Evolutionary conservation across 495 filamentous ascomycete species (phyloP), one percentile per base, ranked within the genome.

Genomic region (Chlorociboria aeruginascens): DNA sequence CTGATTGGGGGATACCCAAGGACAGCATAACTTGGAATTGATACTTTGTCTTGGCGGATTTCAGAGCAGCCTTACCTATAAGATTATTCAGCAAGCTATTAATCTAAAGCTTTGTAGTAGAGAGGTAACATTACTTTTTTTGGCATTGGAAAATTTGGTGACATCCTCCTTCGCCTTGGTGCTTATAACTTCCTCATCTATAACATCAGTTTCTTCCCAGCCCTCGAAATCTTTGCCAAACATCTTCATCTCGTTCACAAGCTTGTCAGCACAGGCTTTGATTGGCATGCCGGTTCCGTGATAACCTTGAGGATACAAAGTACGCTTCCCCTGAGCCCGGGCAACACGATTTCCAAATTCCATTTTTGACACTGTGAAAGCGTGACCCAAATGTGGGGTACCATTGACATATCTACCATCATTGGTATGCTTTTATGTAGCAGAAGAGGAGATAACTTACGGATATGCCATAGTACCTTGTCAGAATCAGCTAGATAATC

Each of bases 251-350:
- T 98, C 93, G 45, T 90, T 82, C 40, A 73, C 71, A 32, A 98
- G 79, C 68, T 96, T 97, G 67, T 98, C 92, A 25, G 92, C 90
- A 60, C 85, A 94, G 4, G 92, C 89, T 64, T 95, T 96, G 69
- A 98, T 97, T 4, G 92, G 89, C 79, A 98, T 90, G 61, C 92
- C 92, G 0, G 93, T 96, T 67, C 87, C 93, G 69, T 98, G 92
- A 67, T 85, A 97, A 11, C 92, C 93, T 41, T 86, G 78, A 45
- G 92, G 92, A 65, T 90, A 96, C 38, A 97, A 71, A 49, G 78
- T 72, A 39, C 83, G 72, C 69, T 86, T 86, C 52, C 92, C 92
- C 64, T 92, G 77, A 89, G 96, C 93, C 33, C 90, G 70, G 34
- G 82, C 80, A 53, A 82, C 84, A 32, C 89, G 86, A 34, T 81